Percentiles rank a stretch among this genome's conserved stretches.
Evolutionary conservation across 2,329 filamentous ascomycete species (phyloP).

Genomic region (Fusarium humuli): DNA sequence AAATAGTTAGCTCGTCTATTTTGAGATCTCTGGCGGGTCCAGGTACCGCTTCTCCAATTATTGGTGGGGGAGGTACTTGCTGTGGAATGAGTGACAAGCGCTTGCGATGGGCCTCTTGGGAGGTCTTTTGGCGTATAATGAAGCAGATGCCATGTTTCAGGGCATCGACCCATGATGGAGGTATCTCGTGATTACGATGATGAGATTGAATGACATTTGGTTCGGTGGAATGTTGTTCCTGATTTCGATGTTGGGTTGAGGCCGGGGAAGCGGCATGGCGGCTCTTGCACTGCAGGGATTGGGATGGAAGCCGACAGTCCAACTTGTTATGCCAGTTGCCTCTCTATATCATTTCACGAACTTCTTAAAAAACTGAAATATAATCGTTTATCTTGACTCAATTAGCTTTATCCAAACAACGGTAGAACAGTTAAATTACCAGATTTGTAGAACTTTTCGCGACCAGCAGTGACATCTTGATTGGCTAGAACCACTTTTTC

Average conservation of each 20-base stretch:
- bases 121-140: conserved; percentile 35
- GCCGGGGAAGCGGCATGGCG: neutral
- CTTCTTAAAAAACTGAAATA: rapidly evolving
- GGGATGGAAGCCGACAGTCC: neutral
- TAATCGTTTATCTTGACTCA: rapidly evolving
- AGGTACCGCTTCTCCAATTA: conserved; percentile 18
- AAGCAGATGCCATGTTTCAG: conserved; percentile 42
- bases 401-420: rapidly evolving
- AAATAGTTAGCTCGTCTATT: conserved; percentile 42
- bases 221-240: neutral
- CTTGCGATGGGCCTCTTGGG: conserved; percentile 16
- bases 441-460: neutral
- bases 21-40: conserved; percentile 15
- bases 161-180: conserved; percentile 2
- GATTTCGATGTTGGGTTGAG: neutral
- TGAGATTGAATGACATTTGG: neutral
- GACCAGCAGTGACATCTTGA: neutral
- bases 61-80: conserved; percentile 30
- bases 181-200: neutral
- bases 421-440: neutral
- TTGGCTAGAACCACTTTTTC: neutral
- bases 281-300: neutral
- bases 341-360: neutral
- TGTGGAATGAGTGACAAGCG: conserved; percentile 22
- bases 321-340: neutral